Percentiles rank a stretch among this genome's conserved stretches.
phyloP scores from a whole-genome alignment of 192 early-diverging fungal genomes.

The Gamsiella multidivaricata region DNA sequence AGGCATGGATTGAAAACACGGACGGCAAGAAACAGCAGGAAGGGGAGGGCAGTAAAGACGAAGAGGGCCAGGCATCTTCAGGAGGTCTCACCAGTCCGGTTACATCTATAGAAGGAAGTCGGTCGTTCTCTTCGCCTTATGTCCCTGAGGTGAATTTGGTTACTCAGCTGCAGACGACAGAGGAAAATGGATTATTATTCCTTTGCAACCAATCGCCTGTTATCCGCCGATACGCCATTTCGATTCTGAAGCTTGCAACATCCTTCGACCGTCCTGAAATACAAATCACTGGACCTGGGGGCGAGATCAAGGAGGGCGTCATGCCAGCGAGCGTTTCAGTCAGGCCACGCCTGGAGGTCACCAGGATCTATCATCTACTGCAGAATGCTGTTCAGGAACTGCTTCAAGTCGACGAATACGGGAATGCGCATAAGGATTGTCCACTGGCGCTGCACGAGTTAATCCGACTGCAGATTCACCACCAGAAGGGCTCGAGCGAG shows the following conservation, averaged over 20 bases:
- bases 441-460: conserved; percentile 55
- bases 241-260: conserved; percentile 65
- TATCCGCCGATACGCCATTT: conserved; percentile 71
- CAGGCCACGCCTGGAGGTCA: conserved; percentile 27
- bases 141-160: conserved; percentile 52
- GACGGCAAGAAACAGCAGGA: conserved; percentile 34
- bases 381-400: conserved; percentile 58
- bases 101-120: conserved; percentile 45
- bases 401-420: conserved; percentile 62
- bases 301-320: conserved; percentile 26
- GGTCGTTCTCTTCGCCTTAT: conserved; percentile 42
- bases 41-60: conserved; percentile 5
- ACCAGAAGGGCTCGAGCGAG: conserved; percentile 60
- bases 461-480: conserved; percentile 61
- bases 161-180: conserved; percentile 73
- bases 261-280: conserved; percentile 59
- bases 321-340: conserved; percentile 37
- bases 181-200: conserved; percentile 79
- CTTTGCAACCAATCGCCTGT: conserved; percentile 67
- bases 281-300: background rate
- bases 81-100: conserved; percentile 29
- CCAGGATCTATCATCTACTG: conserved; percentile 31
- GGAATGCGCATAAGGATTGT: conserved; percentile 54
- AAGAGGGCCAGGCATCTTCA: background rate
- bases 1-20: conserved; percentile 64